These are phyloP conservation scores for Ceratorhiza oryzae-sativae DNA, from an alignment of 1,284 basidiomycete genomes.

Conservation along the genomic window DNA sequence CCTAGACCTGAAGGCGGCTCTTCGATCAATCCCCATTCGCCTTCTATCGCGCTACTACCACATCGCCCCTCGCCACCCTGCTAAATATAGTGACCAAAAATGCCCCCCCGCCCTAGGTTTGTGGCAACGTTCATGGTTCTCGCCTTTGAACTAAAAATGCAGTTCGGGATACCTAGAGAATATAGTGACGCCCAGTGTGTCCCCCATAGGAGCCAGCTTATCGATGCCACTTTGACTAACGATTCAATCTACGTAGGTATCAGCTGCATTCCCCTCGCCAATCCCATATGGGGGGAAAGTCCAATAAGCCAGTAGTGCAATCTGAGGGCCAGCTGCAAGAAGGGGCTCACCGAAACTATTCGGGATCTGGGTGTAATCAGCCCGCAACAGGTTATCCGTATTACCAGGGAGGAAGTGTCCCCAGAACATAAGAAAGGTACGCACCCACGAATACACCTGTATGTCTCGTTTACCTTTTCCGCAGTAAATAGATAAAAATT, in stretches of 20 bases:
- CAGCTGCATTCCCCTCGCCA: neutral
- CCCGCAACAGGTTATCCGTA: neutral
- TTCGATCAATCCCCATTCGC: too few relatives aligned
- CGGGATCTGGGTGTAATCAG: neutral
- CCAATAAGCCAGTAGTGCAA: conserved; percentile 4
- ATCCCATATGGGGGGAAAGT: neutral
- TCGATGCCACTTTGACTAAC: too few relatives aligned
- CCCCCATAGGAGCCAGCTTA: neutral
- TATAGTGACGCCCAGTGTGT: neutral
- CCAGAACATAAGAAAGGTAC: neutral
- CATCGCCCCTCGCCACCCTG: too few relatives aligned
- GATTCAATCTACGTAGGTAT: neutral
- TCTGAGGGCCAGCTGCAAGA: neutral
- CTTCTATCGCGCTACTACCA: too few relatives aligned
- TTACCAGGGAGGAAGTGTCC: neutral
- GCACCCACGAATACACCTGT: too few relatives aligned
- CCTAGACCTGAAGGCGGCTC: too few relatives aligned
- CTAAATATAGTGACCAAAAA: too few relatives aligned
- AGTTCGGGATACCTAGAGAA: too few relatives aligned
- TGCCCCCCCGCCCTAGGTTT: too few relatives aligned
- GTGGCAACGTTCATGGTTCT: too few relatives aligned
- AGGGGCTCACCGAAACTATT: neutral
- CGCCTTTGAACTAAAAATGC: too few relatives aligned
- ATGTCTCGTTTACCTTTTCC: neutral
- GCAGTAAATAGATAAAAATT: neutral